Percentiles rank a stretch among this genome's conserved stretches.
These are phyloP conservation scores for Penicillium lagena DNA, from an alignment of 495 filamentous ascomycete species.

Conservation along the genomic window DNA sequence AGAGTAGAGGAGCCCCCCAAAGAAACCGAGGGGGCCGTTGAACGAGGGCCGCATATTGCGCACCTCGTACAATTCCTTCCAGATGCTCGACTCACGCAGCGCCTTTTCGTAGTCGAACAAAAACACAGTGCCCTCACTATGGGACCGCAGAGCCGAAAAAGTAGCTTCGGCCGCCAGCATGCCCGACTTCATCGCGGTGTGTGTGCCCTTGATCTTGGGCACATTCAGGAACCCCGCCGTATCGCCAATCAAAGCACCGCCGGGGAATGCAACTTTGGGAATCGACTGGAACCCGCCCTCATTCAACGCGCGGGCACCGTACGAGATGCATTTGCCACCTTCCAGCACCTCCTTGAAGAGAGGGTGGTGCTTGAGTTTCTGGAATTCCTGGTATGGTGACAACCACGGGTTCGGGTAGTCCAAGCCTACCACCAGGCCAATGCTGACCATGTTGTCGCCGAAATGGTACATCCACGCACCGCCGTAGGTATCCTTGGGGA, in stretches of 20 bases:
- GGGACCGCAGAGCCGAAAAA: slow-evolving; percentile 61
- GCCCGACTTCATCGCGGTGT: slow-evolving; percentile 94
- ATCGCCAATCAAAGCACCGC: slow-evolving; percentile 92
- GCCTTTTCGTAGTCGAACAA: slow-evolving; percentile 91
- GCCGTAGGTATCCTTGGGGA: slow-evolving; percentile 86
- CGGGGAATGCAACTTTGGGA: slow-evolving; percentile 92
- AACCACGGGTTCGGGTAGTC: slow-evolving; percentile 98
- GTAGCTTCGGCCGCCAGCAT: slow-evolving; percentile 94
- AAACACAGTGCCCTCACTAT: slow-evolving; percentile 67
- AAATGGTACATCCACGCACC: slow-evolving; percentile 99
- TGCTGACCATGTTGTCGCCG: slow-evolving; percentile 90
- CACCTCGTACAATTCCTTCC: slow-evolving; percentile 90
- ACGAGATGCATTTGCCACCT: slow-evolving; percentile 96
- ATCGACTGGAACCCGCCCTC: slow-evolving; percentile 98
- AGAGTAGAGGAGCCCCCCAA: slow-evolving; percentile 88
- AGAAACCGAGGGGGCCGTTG: slow-evolving; percentile 74
- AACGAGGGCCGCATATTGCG: slow-evolving; percentile 97
- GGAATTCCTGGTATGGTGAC: slow-evolving; percentile 92
- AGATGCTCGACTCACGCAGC: slow-evolving; percentile 81
- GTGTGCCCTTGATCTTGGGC: slow-evolving; percentile 97
- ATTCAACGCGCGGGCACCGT: slow-evolving; percentile 86
- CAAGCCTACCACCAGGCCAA: slow-evolving; percentile 88
- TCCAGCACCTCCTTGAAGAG: slow-evolving; percentile 75
- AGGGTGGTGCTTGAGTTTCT: slow-evolving; percentile 97
- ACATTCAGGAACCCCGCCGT: slow-evolving; percentile 97